Base-by-base conservation (phyloP, 225 moss, liverwort and hornwort genomes). In the Climacium dendroides region DNA sequence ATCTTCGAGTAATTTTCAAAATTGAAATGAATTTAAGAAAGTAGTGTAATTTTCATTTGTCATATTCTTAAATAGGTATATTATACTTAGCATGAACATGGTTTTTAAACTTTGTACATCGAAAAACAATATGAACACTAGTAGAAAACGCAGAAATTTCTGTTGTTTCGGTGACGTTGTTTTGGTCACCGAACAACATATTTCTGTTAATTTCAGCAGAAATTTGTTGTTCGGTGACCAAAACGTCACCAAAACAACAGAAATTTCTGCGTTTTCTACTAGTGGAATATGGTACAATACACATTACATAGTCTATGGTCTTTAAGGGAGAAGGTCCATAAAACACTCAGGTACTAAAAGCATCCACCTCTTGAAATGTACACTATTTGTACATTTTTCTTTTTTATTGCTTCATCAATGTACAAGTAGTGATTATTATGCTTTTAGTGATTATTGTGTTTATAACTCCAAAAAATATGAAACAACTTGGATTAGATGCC, bases 291-390 rank as follows among this genome's bases (percentile, higher is more conserved):
- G 39, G 13, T 69, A 39, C 24, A 24, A 69, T 0, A 18, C 12
- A 37, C 12, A 37, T 67, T 67, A 0, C 4, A 12, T 22, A 66
- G 6, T n/a, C 11, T 1, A 10, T 3, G n/a, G 2, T 35, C 35
- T 34, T 65, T n/a, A 63, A 8, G 8, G 16, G 15, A 15, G 10
- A 34, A 64, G 19, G 4, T 16, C 12, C 0, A 67, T 23, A 67
- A 67, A 37, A 13, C 12, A 7, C 13, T 67, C 4, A 5, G 4
- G 4, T 11, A 13, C 13, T 22, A 67, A 37, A 65, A 67, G 11
- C 2, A 1, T 37, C 4, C 22, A 67, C 37, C 0, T 23, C 4
- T 0, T 13, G 0, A 67, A 67, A 19, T 37, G 20, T n/a, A n/a
- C 4, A 66, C 4, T n/a, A n/a, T n/a, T 66, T 66, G n/a, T n/a